Base-by-base conservation (phyloP, 805 yeast genomes). In the Lipomyces japonicus region DNA sequence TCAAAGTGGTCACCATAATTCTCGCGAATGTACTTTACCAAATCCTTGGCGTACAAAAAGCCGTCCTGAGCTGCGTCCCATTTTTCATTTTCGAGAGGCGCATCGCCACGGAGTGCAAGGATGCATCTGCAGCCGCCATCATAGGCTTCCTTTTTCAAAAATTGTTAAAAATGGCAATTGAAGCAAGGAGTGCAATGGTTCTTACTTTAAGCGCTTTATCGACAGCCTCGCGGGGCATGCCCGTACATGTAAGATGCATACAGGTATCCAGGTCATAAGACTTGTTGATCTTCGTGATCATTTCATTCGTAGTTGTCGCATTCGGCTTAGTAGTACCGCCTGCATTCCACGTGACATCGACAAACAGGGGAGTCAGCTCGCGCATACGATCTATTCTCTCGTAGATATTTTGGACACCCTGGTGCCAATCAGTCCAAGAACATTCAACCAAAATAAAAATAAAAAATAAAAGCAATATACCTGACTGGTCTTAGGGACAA, bases 301-400 rank as follows among this genome's bases (percentile, higher is more conserved):
- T 83, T 59, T 93, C 97, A 31, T 89, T 84, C 22, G 98, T 89
- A 57, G 89, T 71, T 38, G 81, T 80, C 12, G 95, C 82, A 43
- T 84, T 70, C 25, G 56, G 49, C n/a, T 48, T 58, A 18, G 50
- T 23, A 42, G 95, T 76, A 4, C 97, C 97, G 36, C 98, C 98
- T 2, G 98, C 98, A 64, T 91, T 91, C 98, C 98, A 93, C 0
- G 98, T 93, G 57, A 93, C 86, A 65, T 93, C 98, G 51, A 93
- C 82, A 68, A 93, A 93, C 57, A 86, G 80, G 1, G 98, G 98
- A 57, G 82, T 82, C 61, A 88, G 74, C 58, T 86, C 87, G 68
- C 86, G 88, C 98, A 93, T 93, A 67, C 96, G 80, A 65, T 93
- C 97, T 90, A 93, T 91, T 65, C 98, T 77, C 68, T 93, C 97